A percentile compares a stretch with the other conserved stretches of the same genome.
Conservation (phyloP, 176 grass and related monocot genomes). For the Hyparrhenia diplandra region DNA sequence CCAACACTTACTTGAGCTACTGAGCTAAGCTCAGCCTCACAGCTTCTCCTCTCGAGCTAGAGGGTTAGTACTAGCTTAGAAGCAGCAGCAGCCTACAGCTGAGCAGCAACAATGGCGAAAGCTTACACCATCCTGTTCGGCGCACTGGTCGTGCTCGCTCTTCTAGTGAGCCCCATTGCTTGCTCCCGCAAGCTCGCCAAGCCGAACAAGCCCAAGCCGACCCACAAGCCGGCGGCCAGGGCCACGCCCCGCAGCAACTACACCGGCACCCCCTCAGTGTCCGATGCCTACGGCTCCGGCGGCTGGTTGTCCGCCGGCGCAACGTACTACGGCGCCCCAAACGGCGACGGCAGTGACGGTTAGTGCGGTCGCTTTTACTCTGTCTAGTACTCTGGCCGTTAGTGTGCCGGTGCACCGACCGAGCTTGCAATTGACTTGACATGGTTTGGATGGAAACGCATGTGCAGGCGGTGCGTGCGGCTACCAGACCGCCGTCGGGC, state of each 20-base stretch:
- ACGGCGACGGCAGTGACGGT: constrained; percentile 87
- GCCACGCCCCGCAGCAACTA: background rate
- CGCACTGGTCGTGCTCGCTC: constrained; percentile 20
- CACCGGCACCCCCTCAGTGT: constrained; percentile 16
- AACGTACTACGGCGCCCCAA: constrained; percentile 78
- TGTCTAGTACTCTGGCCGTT: background rate
- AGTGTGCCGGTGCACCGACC: background rate
- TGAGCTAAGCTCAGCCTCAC: background rate
- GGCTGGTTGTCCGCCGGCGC: constrained; percentile 61
- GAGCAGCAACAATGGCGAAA: constrained; percentile 33
- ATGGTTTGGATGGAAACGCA: background rate
- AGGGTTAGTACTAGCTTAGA: background rate
- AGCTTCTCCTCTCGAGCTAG: background rate
- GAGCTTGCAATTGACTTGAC: background rate
- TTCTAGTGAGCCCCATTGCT: constrained; percentile 43
- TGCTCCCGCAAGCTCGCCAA: constrained; percentile 38
- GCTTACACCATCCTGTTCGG: constrained; percentile 2
- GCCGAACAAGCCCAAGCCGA: background rate
- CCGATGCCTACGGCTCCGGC: constrained; percentile 26
- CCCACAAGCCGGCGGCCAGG: background rate
- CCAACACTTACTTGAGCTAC: constrained; percentile 18
- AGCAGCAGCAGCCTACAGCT: background rate
- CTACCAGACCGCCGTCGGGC: constrained; percentile 57
- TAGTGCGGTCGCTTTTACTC: background rate
- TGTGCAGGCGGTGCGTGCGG: constrained; percentile 85